A percentile compares a stretch with the other conserved stretches of the same genome.
Evolutionary conservation across 106 monocot species (phyloP).

Genomic region (Acorus calamus): DNA sequence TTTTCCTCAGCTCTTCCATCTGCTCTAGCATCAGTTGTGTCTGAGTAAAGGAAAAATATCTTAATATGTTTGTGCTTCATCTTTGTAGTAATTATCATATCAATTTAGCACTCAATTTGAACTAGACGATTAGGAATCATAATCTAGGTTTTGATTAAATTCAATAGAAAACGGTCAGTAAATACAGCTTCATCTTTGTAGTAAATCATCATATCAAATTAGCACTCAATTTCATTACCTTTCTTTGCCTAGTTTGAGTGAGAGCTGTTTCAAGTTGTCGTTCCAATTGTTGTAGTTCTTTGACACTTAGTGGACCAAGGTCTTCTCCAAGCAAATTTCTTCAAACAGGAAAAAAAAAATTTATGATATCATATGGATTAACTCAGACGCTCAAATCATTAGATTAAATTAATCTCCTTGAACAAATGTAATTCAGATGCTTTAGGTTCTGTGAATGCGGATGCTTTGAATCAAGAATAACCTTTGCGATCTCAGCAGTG

Average conservation of each 20-base stretch:
- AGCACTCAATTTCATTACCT: constrained; percentile 21
- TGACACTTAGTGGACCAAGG: constrained; percentile 81
- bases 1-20: constrained; percentile 63
- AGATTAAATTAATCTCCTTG: too few relatives aligned
- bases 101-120: not conserved
- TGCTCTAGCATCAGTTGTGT: constrained; percentile 65
- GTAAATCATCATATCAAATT: not conserved
- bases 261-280: constrained; percentile 69
- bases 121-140: too few relatives aligned
- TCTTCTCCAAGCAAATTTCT: constrained; percentile 89
- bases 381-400: too few relatives aligned
- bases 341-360: not conserved
- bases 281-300: constrained; percentile 79
- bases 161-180: too few relatives aligned
- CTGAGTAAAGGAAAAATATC: constrained; percentile 17
- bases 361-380: too few relatives aligned
- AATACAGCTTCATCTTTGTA: too few relatives aligned
- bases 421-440: too few relatives aligned
- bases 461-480: constrained; percentile 1
- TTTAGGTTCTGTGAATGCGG: too few relatives aligned
- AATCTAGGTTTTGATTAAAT: too few relatives aligned
- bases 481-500: constrained; percentile 66
- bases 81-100: not conserved
- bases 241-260: constrained; percentile 69
- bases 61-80: too few relatives aligned